These are phyloP conservation scores for Chimonanthus praecox DNA, from an alignment of 164 flowering plant genomes.

Conservation along the genomic window DNA sequence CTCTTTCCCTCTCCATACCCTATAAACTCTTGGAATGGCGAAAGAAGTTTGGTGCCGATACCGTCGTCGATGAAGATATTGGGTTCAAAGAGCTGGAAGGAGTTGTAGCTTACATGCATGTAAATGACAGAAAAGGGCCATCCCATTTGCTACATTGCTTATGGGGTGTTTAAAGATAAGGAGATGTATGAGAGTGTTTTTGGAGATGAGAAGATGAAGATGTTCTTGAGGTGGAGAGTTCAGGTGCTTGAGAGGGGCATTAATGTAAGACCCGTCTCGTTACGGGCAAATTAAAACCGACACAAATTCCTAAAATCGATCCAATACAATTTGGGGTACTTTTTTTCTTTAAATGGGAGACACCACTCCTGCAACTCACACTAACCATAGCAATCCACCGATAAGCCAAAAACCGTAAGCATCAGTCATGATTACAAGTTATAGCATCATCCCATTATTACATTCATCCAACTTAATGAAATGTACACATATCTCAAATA, in stretches of 20 bases:
- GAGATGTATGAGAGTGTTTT: slow-evolving; percentile 39
- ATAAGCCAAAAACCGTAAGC: no score
- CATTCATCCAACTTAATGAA: no score
- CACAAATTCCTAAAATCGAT: no score
- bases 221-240: slow-evolving; percentile 15
- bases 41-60: slow-evolving; percentile 58
- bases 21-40: slow-evolving; percentile 56
- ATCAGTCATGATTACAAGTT: no score
- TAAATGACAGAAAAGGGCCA: slow-evolving; percentile 59
- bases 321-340: no score
- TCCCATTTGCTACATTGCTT: slow-evolving; percentile 88
- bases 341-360: no score
- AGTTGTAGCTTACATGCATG: slow-evolving; percentile 24
- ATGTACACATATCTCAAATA: no score
- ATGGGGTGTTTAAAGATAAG: slow-evolving; percentile 50
- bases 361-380: no score
- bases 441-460: no score
- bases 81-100: slow-evolving; percentile 81
- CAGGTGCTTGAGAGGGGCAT: slow-evolving; percentile 84
- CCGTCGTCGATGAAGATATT: slow-evolving; percentile 53
- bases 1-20: slow-evolving; percentile 39
- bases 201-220: slow-evolving; percentile 71
- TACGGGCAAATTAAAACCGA: no score
- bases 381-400: no score
- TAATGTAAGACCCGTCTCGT: no score